These are phyloP conservation scores for Zygnema cylindricum DNA, from an alignment of 139 green algal species.

Conservation along the genomic window DNA sequence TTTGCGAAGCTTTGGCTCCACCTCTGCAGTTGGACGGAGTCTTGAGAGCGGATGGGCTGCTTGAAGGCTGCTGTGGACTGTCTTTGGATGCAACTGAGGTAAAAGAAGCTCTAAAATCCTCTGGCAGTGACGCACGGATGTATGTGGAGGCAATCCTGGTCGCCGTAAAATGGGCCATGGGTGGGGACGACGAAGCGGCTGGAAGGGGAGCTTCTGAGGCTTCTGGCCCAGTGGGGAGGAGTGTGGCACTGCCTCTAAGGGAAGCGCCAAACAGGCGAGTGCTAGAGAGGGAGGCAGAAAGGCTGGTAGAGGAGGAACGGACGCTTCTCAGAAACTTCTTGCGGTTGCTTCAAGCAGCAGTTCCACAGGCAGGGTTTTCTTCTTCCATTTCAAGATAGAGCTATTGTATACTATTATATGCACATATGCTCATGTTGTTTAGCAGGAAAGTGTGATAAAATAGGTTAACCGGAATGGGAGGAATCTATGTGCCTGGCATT, in stretches of 20 bases:
- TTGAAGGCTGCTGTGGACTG: not conserved
- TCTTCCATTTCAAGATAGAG: too few species aligned
- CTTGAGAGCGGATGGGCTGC: not conserved
- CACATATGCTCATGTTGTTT: too few species aligned
- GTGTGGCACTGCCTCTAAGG: not conserved
- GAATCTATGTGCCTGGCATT: not conserved
- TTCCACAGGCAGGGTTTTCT: conserved; percentile 30
- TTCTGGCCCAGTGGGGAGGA: not conserved
- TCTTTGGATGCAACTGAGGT: not conserved
- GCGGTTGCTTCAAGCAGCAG: conserved; percentile 51
- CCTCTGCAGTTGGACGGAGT: not conserved
- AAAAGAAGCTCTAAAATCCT: not conserved
- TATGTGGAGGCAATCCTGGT: not conserved
- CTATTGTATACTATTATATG: too few species aligned
- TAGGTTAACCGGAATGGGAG: too few species aligned
- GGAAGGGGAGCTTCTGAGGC: not conserved
- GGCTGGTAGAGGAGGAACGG: conserved; percentile 42
- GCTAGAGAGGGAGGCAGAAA: conserved; percentile 20
- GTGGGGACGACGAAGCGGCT: too few species aligned
- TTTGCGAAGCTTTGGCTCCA: conserved; percentile 12
- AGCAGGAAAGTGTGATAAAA: not conserved
- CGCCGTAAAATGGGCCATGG: not conserved
- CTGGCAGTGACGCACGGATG: not conserved
- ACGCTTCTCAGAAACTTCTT: conserved; percentile 29
- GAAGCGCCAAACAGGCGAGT: conserved; percentile 13